These are phyloP conservation scores for Hygrophila difformis DNA, from an alignment of 257 asterid species.

Conservation along the genomic window DNA sequence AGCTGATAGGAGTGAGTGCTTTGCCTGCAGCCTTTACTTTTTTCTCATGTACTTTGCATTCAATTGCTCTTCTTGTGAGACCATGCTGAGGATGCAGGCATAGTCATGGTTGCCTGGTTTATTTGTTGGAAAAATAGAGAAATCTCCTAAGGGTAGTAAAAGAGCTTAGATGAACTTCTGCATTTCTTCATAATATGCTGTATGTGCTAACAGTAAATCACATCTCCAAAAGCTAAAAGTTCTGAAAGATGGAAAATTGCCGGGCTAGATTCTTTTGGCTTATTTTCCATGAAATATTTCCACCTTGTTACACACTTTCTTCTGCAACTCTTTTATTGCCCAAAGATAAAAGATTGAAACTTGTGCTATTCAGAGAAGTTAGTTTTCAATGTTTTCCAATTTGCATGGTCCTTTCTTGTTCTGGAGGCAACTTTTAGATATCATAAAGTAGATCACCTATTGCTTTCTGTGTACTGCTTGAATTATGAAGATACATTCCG, in stretches of 20 bases:
- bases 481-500: too few species aligned
- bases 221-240: background rate
- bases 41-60: constrained; percentile 1
- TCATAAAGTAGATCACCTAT: too few species aligned
- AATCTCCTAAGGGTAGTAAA: background rate
- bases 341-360: too few species aligned
- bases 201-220: background rate
- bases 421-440: constrained; percentile 3
- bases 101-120: background rate
- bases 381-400: constrained; percentile 2
- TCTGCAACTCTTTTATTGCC: too few species aligned
- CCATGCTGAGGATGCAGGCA: constrained; percentile 12
- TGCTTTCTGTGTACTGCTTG: too few species aligned
- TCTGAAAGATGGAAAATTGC: constrained; percentile 3
- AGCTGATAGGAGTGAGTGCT: constrained; percentile 33
- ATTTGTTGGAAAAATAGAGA: constrained; percentile 1
- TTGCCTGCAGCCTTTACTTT: constrained; percentile 11
- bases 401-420: background rate
- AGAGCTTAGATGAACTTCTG: background rate
- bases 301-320: too few species aligned
- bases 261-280: background rate
- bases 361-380: too few species aligned
- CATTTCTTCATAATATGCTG: background rate
- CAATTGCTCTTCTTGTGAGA: background rate
- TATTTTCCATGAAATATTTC: too few species aligned